Conservation (phyloP, 1,139 yeast genomes). For the Schwanniomyces etchellsii region DNA sequence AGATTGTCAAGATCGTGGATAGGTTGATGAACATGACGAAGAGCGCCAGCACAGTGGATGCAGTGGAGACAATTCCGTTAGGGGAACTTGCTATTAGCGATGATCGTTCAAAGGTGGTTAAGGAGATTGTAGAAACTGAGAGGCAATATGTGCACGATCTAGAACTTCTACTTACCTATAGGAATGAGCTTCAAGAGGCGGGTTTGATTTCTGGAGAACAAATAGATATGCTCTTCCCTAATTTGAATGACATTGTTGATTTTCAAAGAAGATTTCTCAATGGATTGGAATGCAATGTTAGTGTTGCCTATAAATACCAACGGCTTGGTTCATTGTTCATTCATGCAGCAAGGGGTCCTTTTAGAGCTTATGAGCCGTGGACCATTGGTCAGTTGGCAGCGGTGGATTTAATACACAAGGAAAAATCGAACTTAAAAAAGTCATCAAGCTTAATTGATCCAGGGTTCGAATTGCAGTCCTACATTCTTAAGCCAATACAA, state of each 20-base stretch:
- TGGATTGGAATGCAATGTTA: slow-evolving; percentile 84
- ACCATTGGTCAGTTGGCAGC: slow-evolving; percentile 83
- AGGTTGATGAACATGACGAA: slow-evolving; percentile 30
- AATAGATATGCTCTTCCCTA: slow-evolving; percentile 81
- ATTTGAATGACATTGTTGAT: slow-evolving; percentile 75
- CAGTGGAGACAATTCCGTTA: slow-evolving; percentile 9
- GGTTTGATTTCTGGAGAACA: slow-evolving; percentile 76
- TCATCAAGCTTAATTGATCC: slow-evolving; percentile 69
- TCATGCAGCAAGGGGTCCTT: slow-evolving; percentile 72
- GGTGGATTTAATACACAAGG: slow-evolving; percentile 68
- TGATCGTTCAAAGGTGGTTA: slow-evolving; percentile 70
- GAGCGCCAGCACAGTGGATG: slow-evolving; percentile 3
- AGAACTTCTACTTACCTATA: slow-evolving; percentile 65
- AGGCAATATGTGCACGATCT: slow-evolving; percentile 88
- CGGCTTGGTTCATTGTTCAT: slow-evolving; percentile 84
- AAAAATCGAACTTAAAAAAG: slow-evolving; percentile 50
- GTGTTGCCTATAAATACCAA: slow-evolving; percentile 70
- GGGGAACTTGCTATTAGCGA: slow-evolving; percentile 36
- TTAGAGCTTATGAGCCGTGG: slow-evolving; percentile 88
- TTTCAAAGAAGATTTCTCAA: slow-evolving; percentile 86
- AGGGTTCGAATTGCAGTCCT: slow-evolving; percentile 84
- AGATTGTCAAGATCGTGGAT: slow-evolving; percentile 66
- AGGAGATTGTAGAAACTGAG: slow-evolving; percentile 84
- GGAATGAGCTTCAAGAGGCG: slow-evolving; percentile 57
- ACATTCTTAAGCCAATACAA: slow-evolving; percentile 90